phyloP scores from a whole-genome alignment of 345 rosid genomes.

The Punica granatum region DNA sequence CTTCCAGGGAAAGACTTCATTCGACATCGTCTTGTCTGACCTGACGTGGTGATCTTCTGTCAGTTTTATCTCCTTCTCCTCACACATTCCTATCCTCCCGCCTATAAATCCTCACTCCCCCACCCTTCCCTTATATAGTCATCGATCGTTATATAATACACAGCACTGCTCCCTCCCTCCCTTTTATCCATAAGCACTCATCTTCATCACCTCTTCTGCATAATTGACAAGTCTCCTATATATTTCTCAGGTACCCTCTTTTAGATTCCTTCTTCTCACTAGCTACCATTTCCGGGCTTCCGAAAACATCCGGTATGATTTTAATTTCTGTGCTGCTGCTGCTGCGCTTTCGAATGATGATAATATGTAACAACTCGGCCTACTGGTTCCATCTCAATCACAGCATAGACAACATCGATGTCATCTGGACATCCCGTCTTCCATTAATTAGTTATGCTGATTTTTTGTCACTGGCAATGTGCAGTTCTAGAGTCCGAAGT shows the following conservation, averaged over 20 bases:
- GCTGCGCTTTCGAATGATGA: neutral
- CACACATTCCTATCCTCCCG: neutral
- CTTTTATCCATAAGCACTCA: neutral
- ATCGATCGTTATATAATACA: too few relatives aligned
- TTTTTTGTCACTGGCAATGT: too few relatives aligned
- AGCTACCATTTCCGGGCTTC: too few relatives aligned
- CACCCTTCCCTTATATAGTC: neutral
- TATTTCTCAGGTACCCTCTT: neutral
- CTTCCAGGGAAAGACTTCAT: too few relatives aligned
- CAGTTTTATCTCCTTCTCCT: slow-evolving; percentile 5
- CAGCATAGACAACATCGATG: neutral
- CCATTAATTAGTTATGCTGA: too few relatives aligned
- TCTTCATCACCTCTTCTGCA: neutral
- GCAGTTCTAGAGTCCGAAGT: too few relatives aligned
- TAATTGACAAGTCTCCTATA: neutral
- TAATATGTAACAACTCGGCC: neutral
- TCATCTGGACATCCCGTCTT: neutral
- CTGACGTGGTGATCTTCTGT: slow-evolving; percentile 5
- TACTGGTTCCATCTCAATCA: neutral
- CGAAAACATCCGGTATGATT: too few relatives aligned
- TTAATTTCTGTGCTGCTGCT: too few relatives aligned
- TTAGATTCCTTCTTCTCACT: too few relatives aligned
- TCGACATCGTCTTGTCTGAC: too few relatives aligned
- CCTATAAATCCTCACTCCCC: neutral
- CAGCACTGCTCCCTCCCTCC: neutral